Evolutionary conservation across 1,284 basidiomycete genomes (phyloP), one percentile per base, ranked within the genome.

Genomic region (Heimioporus punctisporus): DNA sequence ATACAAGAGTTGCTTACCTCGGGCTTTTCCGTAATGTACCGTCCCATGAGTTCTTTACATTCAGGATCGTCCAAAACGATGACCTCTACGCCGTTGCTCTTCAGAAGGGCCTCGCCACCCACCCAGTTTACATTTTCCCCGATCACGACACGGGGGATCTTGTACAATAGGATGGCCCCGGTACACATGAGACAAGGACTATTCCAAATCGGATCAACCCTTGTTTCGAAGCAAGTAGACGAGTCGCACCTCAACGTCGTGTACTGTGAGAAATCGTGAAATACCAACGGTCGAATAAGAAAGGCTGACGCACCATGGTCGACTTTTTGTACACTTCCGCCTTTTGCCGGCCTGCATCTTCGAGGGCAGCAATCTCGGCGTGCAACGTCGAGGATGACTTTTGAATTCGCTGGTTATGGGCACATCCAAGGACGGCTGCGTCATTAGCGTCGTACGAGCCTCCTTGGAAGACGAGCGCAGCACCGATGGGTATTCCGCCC

Each of bases 151-250:
- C 84, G 76, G 6, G 80, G 81, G 27, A 86, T 84, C 50, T 77
- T 78, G 68, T 84, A 86, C 5, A 86, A 72, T 24, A 85, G 59
- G 37, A 83, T 80, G 2, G 85, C 80, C 14, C 83, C 84, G 3
- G 81, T 77, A 59, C 85, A 86, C 84, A 85, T 85, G 55, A 70
- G 77, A 57, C 85, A 86, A 3, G 85, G 85, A 52, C 81, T 83
- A 10, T 40, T 30, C 15, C 12, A 8, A 40, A 28, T 15, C 48
- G 19, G 17, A 23, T n/a, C 12, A 25, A 43, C 7, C 24, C 21
- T 15, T 25, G n/a, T 3, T 40, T 15, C 11, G 9, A 48, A 21
- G 7, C n/a, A 40, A 8, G 12, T 31, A 26, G 43, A 25, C 19
- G 11, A 34, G 6, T 60, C 59, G 34, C 50, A 79, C 81, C 81